Evolutionary conservation across 2,329 filamentous ascomycete genomes (phyloP), one percentile per base, ranked within the genome.

Genomic region (Paraconiothyrium brasiliense): DNA sequence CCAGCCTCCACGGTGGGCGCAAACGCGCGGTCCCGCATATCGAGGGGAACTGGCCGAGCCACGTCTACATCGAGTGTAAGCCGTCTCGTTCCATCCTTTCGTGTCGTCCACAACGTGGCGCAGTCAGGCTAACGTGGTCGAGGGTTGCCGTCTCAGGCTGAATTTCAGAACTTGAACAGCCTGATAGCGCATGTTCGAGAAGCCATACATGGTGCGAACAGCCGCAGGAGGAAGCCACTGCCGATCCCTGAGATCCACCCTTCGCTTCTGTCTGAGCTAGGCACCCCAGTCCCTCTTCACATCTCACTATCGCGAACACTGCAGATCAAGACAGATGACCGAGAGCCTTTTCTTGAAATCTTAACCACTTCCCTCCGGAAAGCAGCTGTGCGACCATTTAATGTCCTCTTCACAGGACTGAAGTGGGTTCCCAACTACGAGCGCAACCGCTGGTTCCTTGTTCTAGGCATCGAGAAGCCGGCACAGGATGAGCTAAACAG

Each of bases 61-160:
- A 98, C 79, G 76, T 98, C 49, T 98, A 97, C 77, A 84, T 97
- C 59, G 94, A 98, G 82, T 99, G 95, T 96, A 84, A 80, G 89
- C 82, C 54, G 55, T 50, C 41, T 44, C 52, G 49, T 37, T 41
- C 30, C 37, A 37, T 35, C 30, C 32, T 44, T 22, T 48, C 13
- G 24, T 27, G 51, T 24, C 34, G 48, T 50, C 47, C n/a, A 43
- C 41, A 48, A 43, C 20, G 39, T 14, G 43, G 62, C 70, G 47
- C 68, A 71, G 67, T 76, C 30, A 62, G 56, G 62, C 74, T 78
- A 71, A 77, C 71, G 62, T 66, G 61, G 64, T 66, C 67, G 71
- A 80, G 78, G 78, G 78, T 65, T 77, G 59, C 78, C 78, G 58
- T 74, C 72, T 59, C 70, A 74, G 60, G 52, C 67, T 67, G 76